A percentile compares a stretch with the other conserved stretches of the same genome.
These are phyloP conservation scores for Mucor racemosus DNA, from an alignment of 371 early-diverging fungal genomes.

Conservation along the genomic window DNA sequence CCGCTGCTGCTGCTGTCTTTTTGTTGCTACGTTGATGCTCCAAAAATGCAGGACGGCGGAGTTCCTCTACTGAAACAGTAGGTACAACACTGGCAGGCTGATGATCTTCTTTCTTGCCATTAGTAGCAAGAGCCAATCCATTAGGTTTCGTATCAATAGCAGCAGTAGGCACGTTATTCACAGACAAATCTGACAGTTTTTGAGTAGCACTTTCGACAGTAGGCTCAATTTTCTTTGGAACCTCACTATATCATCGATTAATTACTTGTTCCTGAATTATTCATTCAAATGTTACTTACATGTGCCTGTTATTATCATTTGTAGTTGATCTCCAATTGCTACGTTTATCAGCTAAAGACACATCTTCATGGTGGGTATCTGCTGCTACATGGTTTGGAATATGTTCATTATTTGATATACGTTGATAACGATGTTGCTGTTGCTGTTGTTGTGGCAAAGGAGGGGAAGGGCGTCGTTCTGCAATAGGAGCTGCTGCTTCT, in stretches of 20 bases:
- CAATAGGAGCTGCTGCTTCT: background rate
- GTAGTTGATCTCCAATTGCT: slow-evolving; percentile 3
- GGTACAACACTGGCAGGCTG: background rate
- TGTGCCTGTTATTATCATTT: background rate
- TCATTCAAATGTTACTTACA: background rate
- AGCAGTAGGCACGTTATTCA: background rate
- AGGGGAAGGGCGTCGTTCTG: background rate
- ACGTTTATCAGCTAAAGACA: slow-evolving; percentile 2
- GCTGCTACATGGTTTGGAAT: background rate
- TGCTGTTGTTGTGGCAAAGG: background rate
- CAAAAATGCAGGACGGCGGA: slow-evolving; percentile 17
- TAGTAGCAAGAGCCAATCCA: background rate
- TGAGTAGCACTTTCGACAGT: background rate
- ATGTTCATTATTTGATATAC: background rate
- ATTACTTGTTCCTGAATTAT: background rate
- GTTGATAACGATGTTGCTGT: background rate
- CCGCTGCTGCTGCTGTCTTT: background rate
- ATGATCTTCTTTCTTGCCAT: background rate
- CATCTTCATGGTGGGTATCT: background rate
- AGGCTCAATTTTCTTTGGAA: background rate
- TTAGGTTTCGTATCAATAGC: background rate
- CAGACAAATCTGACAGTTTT: background rate
- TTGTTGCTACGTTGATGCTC: slow-evolving; percentile 19
- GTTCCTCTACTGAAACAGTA: slow-evolving; percentile 14
- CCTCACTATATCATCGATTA: background rate